Conservation (phyloP, 2,329 filamentous ascomycete genomes). For the Meredithiella fracta region DNA sequence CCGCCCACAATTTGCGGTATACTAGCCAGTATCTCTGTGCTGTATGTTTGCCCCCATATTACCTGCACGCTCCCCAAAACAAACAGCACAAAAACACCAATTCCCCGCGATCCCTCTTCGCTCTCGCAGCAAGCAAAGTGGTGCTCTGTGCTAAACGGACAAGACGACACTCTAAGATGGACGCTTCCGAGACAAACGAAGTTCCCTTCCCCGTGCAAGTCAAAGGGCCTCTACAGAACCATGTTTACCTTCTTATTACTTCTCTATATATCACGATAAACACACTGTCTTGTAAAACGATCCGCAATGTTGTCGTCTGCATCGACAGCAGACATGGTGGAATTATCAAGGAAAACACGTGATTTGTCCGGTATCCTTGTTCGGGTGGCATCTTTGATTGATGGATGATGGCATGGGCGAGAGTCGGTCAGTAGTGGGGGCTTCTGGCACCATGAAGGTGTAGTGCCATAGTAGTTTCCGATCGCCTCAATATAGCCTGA, state of each 20-base stretch:
- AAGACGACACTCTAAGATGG: background rate
- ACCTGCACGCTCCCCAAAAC: background rate
- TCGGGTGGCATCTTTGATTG: background rate
- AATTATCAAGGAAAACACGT: too few relatives aligned
- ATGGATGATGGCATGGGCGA: background rate
- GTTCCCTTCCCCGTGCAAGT: background rate
- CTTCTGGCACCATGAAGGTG: too few relatives aligned
- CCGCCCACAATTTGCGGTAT: background rate
- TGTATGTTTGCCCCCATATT: background rate
- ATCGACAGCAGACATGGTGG: too few relatives aligned
- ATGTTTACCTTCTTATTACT: too few relatives aligned
- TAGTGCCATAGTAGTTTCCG: too few relatives aligned
- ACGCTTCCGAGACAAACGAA: background rate
- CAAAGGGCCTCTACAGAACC: background rate
- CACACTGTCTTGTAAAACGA: too few relatives aligned
- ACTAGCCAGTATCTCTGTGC: background rate
- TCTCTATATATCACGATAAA: too few relatives aligned
- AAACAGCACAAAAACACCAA: too few relatives aligned
- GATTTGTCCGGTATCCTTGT: background rate
- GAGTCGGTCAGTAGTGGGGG: background rate
- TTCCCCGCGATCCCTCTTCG: background rate
- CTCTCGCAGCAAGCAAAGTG: background rate
- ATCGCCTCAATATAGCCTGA: background rate
- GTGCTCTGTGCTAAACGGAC: background rate
- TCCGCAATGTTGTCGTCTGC: too few relatives aligned